Evolutionary conservation across 2,329 filamentous ascomycete genomes (phyloP).

Genomic region (Aspergillus brunneoviolaceus): DNA sequence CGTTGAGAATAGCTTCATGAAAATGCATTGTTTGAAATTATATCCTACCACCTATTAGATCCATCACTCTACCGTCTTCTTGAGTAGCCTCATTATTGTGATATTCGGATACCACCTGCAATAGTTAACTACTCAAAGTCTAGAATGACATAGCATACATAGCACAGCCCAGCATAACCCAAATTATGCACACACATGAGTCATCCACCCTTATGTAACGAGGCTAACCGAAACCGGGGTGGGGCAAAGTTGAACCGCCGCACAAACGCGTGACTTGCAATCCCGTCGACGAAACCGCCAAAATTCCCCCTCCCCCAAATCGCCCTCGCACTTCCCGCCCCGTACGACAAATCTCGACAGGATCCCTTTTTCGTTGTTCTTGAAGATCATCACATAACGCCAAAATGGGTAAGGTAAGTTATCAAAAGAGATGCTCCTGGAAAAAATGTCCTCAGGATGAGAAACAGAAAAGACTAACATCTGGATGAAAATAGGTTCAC

Average conservation of each 20-base stretch:
- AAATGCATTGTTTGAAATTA: too few relatives aligned
- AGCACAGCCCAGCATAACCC: not conserved
- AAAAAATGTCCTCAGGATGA: not conserved
- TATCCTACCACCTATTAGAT: too few relatives aligned
- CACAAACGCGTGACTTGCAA: constrained; percentile 16
- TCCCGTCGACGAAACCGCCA: constrained; percentile 8
- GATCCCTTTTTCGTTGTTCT: constrained; percentile 7
- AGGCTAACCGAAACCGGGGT: constrained; percentile 6
- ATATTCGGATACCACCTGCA: too few relatives aligned
- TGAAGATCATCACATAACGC: constrained; percentile 8
- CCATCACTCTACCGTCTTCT: too few relatives aligned
- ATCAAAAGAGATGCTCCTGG: not conserved
- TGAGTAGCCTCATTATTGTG: too few relatives aligned
- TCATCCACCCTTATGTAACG: constrained; percentile 5
- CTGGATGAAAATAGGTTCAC: constrained; percentile 11
- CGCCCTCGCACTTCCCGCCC: constrained; percentile 5
- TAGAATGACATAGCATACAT: not conserved
- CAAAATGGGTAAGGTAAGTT: constrained; percentile 18
- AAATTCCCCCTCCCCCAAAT: constrained; percentile 10
- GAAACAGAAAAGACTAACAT: constrained; percentile 3
- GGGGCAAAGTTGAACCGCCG: constrained; percentile 6
- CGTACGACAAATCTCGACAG: constrained; percentile 10
- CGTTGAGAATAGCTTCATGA: too few relatives aligned
- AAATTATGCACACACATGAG: not conserved
- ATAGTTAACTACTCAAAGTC: too few relatives aligned